Evolutionary conservation across 352 stramenopile species (phyloP).

Genomic region (Lagenidium giganteum): DNA sequence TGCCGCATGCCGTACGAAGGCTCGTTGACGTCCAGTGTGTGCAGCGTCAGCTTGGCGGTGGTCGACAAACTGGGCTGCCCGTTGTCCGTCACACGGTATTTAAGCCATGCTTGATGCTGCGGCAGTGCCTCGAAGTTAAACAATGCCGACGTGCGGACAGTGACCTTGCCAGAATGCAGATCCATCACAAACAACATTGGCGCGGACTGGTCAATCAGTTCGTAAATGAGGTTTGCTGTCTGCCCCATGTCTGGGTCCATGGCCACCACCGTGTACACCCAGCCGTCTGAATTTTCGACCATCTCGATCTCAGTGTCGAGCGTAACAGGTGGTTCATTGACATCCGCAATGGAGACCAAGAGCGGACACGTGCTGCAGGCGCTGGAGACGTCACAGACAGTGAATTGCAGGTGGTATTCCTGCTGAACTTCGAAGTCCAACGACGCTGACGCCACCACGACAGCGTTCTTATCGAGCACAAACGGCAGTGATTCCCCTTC

Average conservation of each 20-base stretch:
- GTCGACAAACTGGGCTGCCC: slow-evolving; percentile 26
- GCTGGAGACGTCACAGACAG: slow-evolving; percentile 9
- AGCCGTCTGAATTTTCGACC: slow-evolving; percentile 24
- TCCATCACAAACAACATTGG: slow-evolving; percentile 26
- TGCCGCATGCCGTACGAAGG: slow-evolving; percentile 3
- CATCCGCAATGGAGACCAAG: slow-evolving; percentile 5
- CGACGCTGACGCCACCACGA: slow-evolving; percentile 1
- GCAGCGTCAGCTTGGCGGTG: slow-evolving; percentile 14
- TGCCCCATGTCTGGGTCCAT: slow-evolving; percentile 35
- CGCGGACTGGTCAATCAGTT: slow-evolving; percentile 37
- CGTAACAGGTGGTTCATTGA: slow-evolving; percentile 19
- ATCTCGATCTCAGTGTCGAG: slow-evolving; percentile 16
- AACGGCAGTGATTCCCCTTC: slow-evolving; percentile 7
- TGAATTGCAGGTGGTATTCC: slow-evolving; percentile 4
- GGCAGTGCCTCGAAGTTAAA: slow-evolving; percentile 38
- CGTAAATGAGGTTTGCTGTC: slow-evolving; percentile 21
- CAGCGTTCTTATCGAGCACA: not conserved
- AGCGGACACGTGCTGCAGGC: slow-evolving; percentile 15
- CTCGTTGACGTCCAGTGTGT: slow-evolving; percentile 23
- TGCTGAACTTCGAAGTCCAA: slow-evolving; percentile 16
- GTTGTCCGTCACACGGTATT: slow-evolving; percentile 41
- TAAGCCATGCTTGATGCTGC: slow-evolving; percentile 37
- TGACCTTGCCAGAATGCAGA: slow-evolving; percentile 10
- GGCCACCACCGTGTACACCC: slow-evolving; percentile 27
- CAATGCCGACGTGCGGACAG: not conserved